Conservation (phyloP, 2,329 filamentous ascomycete genomes). For the Colletotrichum sp. region DNA sequence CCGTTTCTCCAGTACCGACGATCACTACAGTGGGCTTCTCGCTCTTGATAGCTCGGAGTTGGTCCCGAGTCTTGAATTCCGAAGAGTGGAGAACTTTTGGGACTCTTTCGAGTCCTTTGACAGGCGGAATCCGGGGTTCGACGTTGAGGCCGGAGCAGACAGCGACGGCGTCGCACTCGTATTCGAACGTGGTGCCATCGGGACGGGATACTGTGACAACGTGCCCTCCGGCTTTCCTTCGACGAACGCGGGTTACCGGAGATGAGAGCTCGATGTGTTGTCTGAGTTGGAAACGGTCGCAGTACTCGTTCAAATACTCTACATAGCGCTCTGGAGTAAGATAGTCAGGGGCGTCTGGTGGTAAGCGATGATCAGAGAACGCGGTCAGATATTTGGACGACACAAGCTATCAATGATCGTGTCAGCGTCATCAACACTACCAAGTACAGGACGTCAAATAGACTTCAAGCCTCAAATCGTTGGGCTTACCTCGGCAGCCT, state of each 20-base stretch:
- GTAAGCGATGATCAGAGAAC: slow-evolving; percentile 54
- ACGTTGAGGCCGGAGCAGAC: slow-evolving; percentile 51
- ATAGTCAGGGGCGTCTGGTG: slow-evolving; percentile 48
- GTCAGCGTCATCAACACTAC: not conserved
- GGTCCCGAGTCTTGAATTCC: slow-evolving; percentile 42
- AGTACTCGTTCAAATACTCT: slow-evolving; percentile 48
- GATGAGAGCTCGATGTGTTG: slow-evolving; percentile 39
- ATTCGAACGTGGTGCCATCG: not conserved
- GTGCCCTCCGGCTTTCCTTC: not conserved
- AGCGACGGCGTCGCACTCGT: slow-evolving; percentile 48
- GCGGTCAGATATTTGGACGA: slow-evolving; percentile 55
- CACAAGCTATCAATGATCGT: slow-evolving; percentile 33
- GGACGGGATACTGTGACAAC: not conserved
- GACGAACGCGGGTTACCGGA: slow-evolving; percentile 31
- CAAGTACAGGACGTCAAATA: not conserved
- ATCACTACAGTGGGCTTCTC: slow-evolving; percentile 41
- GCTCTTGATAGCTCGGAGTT: slow-evolving; percentile 42
- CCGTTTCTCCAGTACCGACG: slow-evolving; percentile 51
- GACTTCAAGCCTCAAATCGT: not conserved
- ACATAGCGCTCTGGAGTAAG: slow-evolving; percentile 44
- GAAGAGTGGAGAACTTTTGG: slow-evolving; percentile 48
- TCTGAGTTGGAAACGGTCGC: slow-evolving; percentile 41
- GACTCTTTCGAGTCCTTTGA: slow-evolving; percentile 43
- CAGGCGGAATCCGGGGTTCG: slow-evolving; percentile 40
- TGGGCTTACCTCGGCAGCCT: slow-evolving; percentile 44